Evolutionary conservation across 768 basidiomycete genomes (phyloP).

Genomic region (Hypsizygus marmoreus): DNA sequence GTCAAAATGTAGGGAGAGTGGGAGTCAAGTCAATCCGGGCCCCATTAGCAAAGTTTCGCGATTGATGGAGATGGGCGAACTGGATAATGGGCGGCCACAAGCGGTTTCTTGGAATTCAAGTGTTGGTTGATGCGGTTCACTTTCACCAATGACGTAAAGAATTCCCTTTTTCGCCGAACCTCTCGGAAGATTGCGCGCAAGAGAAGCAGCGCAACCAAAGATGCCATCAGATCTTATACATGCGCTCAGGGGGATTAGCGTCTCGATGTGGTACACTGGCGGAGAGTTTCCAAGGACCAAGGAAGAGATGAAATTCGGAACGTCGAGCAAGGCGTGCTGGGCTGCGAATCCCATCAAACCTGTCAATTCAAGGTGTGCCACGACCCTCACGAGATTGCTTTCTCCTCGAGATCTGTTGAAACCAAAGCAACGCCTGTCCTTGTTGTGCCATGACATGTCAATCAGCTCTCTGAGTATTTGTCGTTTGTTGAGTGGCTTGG

Average conservation of each 20-base stretch:
- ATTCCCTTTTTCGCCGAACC: conserved; percentile 13
- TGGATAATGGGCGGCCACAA: conserved; percentile 11
- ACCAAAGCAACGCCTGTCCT: too few species aligned
- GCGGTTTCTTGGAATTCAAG: conserved; percentile 3
- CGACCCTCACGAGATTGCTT: too few species aligned
- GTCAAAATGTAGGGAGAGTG: conserved; percentile 14
- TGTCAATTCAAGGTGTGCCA: too few species aligned
- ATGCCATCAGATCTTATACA: conserved; percentile 12
- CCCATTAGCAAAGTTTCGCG: conserved; percentile 14
- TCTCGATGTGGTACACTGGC: conserved; percentile 10
- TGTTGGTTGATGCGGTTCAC: conserved; percentile 10
- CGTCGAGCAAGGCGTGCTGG: too few species aligned
- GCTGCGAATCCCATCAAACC: too few species aligned
- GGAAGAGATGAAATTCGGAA: not conserved
- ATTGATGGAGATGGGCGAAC: conserved; percentile 22
- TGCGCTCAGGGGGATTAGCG: conserved; percentile 19
- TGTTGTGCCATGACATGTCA: too few species aligned
- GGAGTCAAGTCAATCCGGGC: conserved; percentile 4
- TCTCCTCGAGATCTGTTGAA: too few species aligned
- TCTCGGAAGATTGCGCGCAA: conserved; percentile 17
- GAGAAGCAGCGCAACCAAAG: not conserved
- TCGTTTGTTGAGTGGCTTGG: conserved; percentile 13
- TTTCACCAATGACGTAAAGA: conserved; percentile 19
- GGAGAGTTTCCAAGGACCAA: too few species aligned
- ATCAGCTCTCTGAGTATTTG: too few species aligned